These are phyloP conservation scores for Thyridium curvatum DNA, from an alignment of 2,329 filamentous ascomycete species.

Conservation along the genomic window DNA sequence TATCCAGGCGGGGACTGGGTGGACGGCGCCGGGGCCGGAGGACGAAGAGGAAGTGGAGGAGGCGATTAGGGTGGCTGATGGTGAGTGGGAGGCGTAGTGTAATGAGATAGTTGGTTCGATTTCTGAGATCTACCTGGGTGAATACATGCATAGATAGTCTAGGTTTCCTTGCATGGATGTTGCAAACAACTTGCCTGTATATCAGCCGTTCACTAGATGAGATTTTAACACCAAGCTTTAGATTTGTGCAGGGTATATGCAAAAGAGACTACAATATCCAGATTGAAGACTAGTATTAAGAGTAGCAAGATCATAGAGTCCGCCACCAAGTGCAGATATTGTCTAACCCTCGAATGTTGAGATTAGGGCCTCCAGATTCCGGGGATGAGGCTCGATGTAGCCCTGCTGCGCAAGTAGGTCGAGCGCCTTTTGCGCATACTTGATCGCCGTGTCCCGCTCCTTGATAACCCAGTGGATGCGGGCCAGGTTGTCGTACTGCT, in stretches of 20 bases:
- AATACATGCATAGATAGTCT: no score
- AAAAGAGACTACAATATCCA: no score
- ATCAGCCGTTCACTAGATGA: no score
- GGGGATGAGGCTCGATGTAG: conserved; percentile 14
- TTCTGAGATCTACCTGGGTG: no score
- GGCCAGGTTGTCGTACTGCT: conserved; percentile 26
- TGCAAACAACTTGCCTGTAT: no score
- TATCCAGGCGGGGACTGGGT: conserved; percentile 45
- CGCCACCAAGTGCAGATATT: no score
- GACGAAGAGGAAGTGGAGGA: conserved; percentile 38
- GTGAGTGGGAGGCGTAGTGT: background rate
- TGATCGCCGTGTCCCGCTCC: conserved; percentile 17
- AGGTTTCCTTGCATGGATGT: no score
- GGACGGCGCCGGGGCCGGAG: conserved; percentile 46
- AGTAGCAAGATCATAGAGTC: no score
- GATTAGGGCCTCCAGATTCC: conserved; percentile 12
- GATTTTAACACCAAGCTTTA: no score
- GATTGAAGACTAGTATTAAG: no score
- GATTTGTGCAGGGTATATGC: no score
- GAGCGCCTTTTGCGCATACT: conserved; percentile 20
- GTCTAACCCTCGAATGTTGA: conserved; percentile 9
- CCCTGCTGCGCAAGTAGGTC: conserved; percentile 20
- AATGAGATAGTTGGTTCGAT: no score
- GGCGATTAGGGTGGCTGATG: conserved; percentile 8
- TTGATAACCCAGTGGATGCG: conserved; percentile 22